A percentile compares a stretch with the other conserved stretches of the same genome.
Conservation (phyloP, 495 filamentous ascomycete genomes). For the Daldinia bambusicola region DNA sequence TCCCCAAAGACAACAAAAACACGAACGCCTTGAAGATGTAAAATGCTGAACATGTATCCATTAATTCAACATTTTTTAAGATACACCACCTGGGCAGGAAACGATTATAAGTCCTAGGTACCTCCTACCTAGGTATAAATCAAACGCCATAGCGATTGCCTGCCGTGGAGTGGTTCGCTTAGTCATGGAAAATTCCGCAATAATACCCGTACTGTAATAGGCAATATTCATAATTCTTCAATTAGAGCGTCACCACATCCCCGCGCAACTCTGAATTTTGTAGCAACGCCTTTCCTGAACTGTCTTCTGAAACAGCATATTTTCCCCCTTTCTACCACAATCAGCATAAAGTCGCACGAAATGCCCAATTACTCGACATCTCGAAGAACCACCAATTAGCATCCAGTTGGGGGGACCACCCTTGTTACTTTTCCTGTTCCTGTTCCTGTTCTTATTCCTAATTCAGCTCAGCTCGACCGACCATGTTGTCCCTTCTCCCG, state of each 20-base stretch:
- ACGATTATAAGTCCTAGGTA: no score
- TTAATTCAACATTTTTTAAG: no score
- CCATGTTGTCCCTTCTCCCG: slow-evolving; percentile 76
- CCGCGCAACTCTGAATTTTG: slow-evolving; percentile 12
- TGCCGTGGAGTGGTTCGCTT: slow-evolving; percentile 19
- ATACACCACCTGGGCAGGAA: no score
- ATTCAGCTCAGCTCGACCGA: slow-evolving; percentile 23
- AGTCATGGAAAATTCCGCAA: slow-evolving; percentile 29
- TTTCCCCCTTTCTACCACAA: not conserved
- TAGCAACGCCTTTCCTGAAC: slow-evolving; percentile 28
- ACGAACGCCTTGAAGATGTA: not conserved
- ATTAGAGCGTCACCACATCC: slow-evolving; percentile 37
- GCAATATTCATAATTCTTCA: no score
- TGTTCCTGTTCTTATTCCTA: slow-evolving; percentile 21
- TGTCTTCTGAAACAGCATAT: slow-evolving; percentile 17
- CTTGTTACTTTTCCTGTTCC: slow-evolving; percentile 14
- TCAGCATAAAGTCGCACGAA: slow-evolving; percentile 8
- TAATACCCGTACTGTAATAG: no score
- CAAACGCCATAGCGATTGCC: no score
- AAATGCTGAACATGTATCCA: slow-evolving; percentile 1
- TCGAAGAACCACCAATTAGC: slow-evolving; percentile 11
- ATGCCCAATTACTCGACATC: slow-evolving; percentile 15
- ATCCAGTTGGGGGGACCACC: slow-evolving; percentile 10
- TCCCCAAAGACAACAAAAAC: not conserved
- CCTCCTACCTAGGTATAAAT: no score